A percentile compares a stretch with the other conserved stretches of the same genome.
Evolutionary conservation across 352 stramenopile species (phyloP).

Genomic region (Pythium pyrilobum): DNA sequence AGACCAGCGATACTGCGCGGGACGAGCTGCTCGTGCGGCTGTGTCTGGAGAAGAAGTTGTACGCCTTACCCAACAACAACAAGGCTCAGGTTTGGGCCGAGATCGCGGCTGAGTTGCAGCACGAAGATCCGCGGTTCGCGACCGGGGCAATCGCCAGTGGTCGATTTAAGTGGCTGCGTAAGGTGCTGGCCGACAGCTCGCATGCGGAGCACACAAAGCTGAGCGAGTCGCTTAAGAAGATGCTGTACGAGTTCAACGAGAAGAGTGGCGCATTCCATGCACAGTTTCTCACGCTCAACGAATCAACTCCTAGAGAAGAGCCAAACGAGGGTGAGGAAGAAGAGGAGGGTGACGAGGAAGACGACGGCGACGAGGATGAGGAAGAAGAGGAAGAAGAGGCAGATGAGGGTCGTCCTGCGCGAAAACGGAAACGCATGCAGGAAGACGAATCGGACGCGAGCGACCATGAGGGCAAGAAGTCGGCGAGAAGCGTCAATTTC

Average conservation of each 20-base stretch:
- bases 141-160: not conserved
- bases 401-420: not conserved
- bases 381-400: not conserved
- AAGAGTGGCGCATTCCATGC: too few species aligned
- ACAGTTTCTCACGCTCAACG: too few species aligned
- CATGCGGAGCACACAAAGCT: not conserved
- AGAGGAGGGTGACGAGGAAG: not conserved
- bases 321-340: not conserved
- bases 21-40: constrained; percentile 1
- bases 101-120: not conserved
- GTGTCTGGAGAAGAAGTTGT: not conserved
- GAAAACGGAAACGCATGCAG: not conserved
- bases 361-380: not conserved
- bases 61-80: not conserved
- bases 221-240: not conserved
- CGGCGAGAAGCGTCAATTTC: too few species aligned
- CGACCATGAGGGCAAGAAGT: too few species aligned
- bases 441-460: not conserved
- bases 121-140: not conserved
- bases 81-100: not conserved
- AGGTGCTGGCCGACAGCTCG: not conserved
- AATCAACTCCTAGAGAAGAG: not conserved
- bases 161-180: not conserved
- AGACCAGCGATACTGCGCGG: not conserved
- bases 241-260: not conserved